phyloP scores from a whole-genome alignment of 169 alveolate species.

The Cytauxzoon felis region DNA sequence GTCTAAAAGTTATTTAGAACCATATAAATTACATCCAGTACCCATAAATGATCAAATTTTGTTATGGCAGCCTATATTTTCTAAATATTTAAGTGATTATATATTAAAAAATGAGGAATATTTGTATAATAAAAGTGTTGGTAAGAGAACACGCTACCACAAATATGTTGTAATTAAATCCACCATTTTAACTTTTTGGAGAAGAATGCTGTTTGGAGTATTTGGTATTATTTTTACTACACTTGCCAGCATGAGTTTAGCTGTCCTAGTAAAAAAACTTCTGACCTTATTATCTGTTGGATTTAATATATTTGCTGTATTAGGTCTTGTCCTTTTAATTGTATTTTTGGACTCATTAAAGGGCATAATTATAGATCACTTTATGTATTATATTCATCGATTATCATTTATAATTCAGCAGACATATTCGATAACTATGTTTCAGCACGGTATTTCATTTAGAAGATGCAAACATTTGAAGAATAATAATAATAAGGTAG shows the following conservation, averaged over 20 bases:
- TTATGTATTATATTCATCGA: conserved; percentile 26
- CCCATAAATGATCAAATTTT: conserved; percentile 41
- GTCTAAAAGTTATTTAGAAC: conserved; percentile 6
- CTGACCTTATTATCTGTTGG: background rate
- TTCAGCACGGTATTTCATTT: conserved; percentile 54
- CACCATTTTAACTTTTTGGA: conserved; percentile 21
- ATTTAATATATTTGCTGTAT: no score
- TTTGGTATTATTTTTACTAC: conserved; percentile 12
- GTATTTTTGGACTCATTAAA: conserved; percentile 5
- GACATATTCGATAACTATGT: conserved; percentile 38
- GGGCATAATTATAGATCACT: conserved; percentile 30
- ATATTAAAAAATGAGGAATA: conserved; percentile 16
- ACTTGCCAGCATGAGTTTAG: conserved; percentile 14
- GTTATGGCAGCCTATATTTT: conserved; percentile 48
- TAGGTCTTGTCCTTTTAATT: background rate
- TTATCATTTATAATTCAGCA: conserved; percentile 26
- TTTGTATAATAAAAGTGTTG: no score
- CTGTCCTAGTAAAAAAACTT: conserved; percentile 1
- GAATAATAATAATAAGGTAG: no score
- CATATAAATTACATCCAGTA: conserved; percentile 28
- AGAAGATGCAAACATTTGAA: no score
- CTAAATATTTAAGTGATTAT: conserved; percentile 53
- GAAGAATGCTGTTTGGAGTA: conserved; percentile 13
- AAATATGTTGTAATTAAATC: conserved; percentile 18
- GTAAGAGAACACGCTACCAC: no score